Percentiles rank a stretch among this genome's conserved stretches.
phyloP scores from a whole-genome alignment of 495 filamentous ascomycete species.

The Xylaria flabelliformis region DNA sequence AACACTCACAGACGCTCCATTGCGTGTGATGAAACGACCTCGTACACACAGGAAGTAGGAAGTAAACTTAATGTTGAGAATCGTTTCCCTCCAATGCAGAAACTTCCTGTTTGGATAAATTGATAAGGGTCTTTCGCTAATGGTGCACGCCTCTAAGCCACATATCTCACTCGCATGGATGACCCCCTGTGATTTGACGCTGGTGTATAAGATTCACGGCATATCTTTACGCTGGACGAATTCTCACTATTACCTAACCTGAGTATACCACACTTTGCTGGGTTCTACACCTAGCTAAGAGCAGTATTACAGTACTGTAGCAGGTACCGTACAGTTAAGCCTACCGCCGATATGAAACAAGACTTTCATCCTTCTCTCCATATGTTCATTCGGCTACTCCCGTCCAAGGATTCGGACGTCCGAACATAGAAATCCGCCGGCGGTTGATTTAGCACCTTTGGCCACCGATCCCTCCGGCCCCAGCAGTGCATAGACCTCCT shows the following conservation, averaged over 20 bases:
- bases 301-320: neutral
- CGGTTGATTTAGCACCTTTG: neutral
- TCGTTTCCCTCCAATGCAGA: conserved; percentile 4
- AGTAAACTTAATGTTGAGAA: neutral
- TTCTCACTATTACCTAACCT: neutral
- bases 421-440: conserved; percentile 28
- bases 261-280: neutral
- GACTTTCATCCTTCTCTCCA: neutral
- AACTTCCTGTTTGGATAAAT: conserved; percentile 13
- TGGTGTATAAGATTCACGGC: neutral
- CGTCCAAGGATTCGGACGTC: conserved; percentile 24
- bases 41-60: neutral
- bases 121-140: conserved; percentile 7
- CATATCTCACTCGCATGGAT: conserved; percentile 20
- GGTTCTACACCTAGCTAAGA: neutral
- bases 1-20: neutral
- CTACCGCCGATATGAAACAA: neutral
- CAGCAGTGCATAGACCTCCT: neutral
- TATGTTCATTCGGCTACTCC: conserved; percentile 23
- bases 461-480: conserved; percentile 19
- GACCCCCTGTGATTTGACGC: neutral
- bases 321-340: neutral
- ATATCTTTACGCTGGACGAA: neutral
- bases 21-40: neutral
- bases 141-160: conserved; percentile 19